Evolutionary conservation across 2,329 filamentous ascomycete species (phyloP), one percentile per base, ranked within the genome.

Genomic region (Clarireedia homoeocarpa): DNA sequence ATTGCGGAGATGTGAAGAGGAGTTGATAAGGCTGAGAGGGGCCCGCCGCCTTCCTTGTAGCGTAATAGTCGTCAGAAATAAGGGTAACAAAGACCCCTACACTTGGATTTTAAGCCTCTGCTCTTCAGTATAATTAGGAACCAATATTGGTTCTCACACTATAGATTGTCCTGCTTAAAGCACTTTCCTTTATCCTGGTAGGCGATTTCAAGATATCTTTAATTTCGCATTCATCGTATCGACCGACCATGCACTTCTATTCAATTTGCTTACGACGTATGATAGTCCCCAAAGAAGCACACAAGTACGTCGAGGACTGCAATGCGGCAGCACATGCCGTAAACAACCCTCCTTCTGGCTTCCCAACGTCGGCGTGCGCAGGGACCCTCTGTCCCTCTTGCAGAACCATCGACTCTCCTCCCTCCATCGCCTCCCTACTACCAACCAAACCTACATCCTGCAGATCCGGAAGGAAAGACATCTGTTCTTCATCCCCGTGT

Each of bases 401-500:
- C 27, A 38, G 40, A 54, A 30, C 49, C 55, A 40, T 49, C 51
- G n/a, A 42, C 51, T 24, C 20, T 44, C 20, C 39, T 52, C 15
- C 12, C 58, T 27, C 42, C 59, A 15, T 39, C 59, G n/a, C 24
- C 50, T 20, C 27, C 38, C 40, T 53, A 47, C 54, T 58, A 40
- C 57, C 61, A 61, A 4, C 63, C 62, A 14, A 65, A 65, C 38
- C 61, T 61, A 6, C 62, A 65, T 51, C 63, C 63, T 30, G 59
- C 61, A 4, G 57, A 59, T 30, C 61, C 66, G 5, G 64, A 67
- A 39, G 58, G 61, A 34, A 62, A 60, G 30, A 51, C 58, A 27
- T 66, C 79, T 15, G 74, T 85, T 52, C 76, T 90, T 45, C 87
- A 91, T 66, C 88, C 88, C 12, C 86, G 88, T 55, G 83, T 92